Conservation (phyloP, 345 rosid species). For the Salix caprea region DNA sequence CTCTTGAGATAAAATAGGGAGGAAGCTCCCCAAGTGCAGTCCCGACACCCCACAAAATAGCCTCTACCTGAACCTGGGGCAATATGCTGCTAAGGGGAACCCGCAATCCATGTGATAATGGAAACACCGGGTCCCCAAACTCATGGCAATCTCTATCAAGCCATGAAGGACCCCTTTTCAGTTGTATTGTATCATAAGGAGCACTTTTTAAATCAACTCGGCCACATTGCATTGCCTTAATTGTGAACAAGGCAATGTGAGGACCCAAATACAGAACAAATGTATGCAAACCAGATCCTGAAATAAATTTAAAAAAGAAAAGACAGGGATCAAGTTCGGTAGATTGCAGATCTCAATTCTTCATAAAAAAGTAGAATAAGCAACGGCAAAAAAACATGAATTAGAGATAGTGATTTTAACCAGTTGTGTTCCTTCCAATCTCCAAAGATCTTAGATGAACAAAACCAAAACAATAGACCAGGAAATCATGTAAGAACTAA, state of each 20-base stretch:
- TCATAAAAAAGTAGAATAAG: background rate
- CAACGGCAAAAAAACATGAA: background rate
- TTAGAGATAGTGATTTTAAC: background rate
- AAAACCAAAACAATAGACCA: background rate
- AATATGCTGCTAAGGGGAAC: conserved; percentile 84
- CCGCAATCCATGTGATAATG: conserved; percentile 51
- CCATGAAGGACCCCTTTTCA: conserved; percentile 87
- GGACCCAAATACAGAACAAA: conserved; percentile 98
- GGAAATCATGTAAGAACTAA: background rate
- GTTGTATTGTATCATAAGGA: conserved; percentile 88
- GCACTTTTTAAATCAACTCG: conserved; percentile 90
- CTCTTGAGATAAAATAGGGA: conserved; percentile 97
- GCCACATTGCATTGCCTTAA: conserved; percentile 92
- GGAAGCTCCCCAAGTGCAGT: conserved; percentile 99
- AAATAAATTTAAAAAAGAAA: background rate
- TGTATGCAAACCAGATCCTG: conserved; percentile 98
- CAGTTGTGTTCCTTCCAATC: background rate
- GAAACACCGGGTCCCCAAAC: conserved; percentile 74
- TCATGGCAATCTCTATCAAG: conserved; percentile 79
- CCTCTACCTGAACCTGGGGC: conserved; percentile 92
- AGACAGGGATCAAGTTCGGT: background rate
- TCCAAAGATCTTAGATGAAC: background rate
- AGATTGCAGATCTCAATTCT: background rate
- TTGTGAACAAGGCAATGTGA: conserved; percentile 87
- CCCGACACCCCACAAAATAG: conserved; percentile 91